phyloP scores from a whole-genome alignment of 768 basidiomycete genomes.

The Tubosaeta sp. region DNA sequence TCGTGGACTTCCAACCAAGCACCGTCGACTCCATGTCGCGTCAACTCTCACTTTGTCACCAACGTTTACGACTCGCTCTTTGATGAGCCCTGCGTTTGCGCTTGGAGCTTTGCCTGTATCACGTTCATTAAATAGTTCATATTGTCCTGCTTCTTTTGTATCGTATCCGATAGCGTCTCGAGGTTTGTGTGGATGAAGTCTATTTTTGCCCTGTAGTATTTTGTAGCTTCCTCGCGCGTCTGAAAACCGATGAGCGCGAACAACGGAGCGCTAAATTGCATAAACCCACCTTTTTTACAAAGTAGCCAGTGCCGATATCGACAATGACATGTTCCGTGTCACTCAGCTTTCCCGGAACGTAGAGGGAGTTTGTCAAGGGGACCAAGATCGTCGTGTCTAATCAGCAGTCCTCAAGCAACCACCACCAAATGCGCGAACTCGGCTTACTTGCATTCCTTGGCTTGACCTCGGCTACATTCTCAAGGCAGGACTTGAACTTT shows the following conservation, averaged over 20 bases:
- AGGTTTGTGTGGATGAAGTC: constrained; percentile 80
- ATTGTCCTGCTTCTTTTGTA: constrained; percentile 89
- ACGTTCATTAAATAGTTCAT: constrained; percentile 68
- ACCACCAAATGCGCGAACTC: background rate
- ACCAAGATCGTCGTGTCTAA: constrained; percentile 86
- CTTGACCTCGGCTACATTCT: constrained; percentile 73
- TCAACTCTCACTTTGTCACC: background rate
- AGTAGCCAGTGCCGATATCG: constrained; percentile 96
- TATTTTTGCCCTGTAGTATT: constrained; percentile 78
- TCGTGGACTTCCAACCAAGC: background rate
- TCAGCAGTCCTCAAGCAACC: background rate
- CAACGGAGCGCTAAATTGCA: constrained; percentile 8
- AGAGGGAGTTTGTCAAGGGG: constrained; percentile 90
- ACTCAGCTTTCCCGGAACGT: constrained; percentile 86
- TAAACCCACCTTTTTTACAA: constrained; percentile 76
- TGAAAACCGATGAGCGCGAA: constrained; percentile 30
- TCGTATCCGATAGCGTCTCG: constrained; percentile 82
- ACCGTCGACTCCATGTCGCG: background rate
- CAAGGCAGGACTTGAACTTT: constrained; percentile 86
- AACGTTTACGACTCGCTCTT: constrained; percentile 19
- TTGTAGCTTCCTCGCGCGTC: constrained; percentile 76
- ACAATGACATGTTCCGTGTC: constrained; percentile 87
- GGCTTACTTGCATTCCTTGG: constrained; percentile 57
- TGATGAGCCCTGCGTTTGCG: constrained; percentile 15
- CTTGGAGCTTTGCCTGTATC: constrained; percentile 60